Base-by-base conservation (phyloP, 495 filamentous ascomycete genomes). In the Elasticomyces elasticus region DNA sequence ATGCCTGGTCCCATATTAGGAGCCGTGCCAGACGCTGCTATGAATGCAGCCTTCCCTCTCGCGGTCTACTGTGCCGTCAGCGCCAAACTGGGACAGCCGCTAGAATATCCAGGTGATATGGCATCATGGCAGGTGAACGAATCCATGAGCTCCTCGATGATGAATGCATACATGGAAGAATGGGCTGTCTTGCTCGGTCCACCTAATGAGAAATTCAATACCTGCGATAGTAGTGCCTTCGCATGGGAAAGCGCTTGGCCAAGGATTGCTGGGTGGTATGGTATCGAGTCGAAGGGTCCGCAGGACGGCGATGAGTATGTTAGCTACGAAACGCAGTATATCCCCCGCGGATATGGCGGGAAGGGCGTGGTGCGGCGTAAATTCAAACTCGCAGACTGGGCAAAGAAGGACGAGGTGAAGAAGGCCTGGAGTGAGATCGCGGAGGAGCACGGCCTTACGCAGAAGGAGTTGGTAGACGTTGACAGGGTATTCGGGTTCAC, bases 131-230 rank as follows among this genome's bases (percentile, higher is more conserved):
- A 72, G 47, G 51, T 63, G n/a, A 58, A 66, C 42, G 64, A 70
- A 33, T 67, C 67, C 17, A 62, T 70, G 41, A 72, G 67, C 41
- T 68, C 58, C 17, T 72, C 67, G 0, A 56, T 62, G 61, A 54
- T 77, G 50, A 75, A 75, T 45, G 72, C 66, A 2, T 75, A 74
- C 50, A 67, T 76, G 44, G 69, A 67, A 30, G 76, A 79, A 62
- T 81, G 75, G 76, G 66, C 70, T 0, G 75, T 70, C 12, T 60
- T 79, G 38, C 27, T 52, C 1, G 60, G 60, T 5, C 60, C 56
- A 17, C 20, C 47, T 3, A 33, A 59, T 38, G 35, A 60, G 35
- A 59, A 56, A 31, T 63, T 60, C 59, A 78, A 77, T 58, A 67
- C 70, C 22, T 63, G 67, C 23, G 73, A 79, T 52, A 67, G 68